Evolutionary conservation across 768 basidiomycete genomes (phyloP).

Genomic region (Fomitopsis serialis): DNA sequence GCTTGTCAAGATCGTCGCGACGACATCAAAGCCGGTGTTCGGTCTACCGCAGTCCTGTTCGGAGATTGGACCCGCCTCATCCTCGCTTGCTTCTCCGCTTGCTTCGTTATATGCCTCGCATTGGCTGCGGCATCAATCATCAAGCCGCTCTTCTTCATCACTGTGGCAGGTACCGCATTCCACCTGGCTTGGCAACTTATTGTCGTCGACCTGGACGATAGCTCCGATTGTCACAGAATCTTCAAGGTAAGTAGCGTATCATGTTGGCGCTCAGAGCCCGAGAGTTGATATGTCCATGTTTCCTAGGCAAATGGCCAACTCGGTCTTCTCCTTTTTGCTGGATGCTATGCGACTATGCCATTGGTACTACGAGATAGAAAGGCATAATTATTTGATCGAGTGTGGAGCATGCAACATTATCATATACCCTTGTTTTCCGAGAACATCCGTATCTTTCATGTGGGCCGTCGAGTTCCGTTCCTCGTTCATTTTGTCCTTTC

Average conservation of each 20-base stretch:
- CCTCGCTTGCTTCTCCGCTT: conserved; percentile 44
- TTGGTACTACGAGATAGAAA: no score
- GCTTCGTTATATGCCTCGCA: conserved; percentile 48
- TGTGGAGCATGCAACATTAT: no score
- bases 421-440: no score
- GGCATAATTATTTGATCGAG: no score
- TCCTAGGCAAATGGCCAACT: conserved; percentile 16
- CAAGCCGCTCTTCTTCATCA: conserved; percentile 44
- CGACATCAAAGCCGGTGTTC: no score
- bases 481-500: no score
- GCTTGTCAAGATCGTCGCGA: conserved; percentile 75
- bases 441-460: no score
- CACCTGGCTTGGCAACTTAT: conserved; percentile 45
- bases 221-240: conserved; percentile 44
- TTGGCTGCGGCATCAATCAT: conserved; percentile 41
- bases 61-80: conserved; percentile 54
- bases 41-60: conserved; percentile 73
- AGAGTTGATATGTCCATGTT: no score
- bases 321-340: conserved; percentile 5
- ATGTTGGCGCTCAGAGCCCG: no score
- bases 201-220: conserved; percentile 37
- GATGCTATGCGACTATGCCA: conserved; percentile 5
- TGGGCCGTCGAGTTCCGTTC: no score
- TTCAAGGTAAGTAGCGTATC: conserved; percentile 16
- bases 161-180: conserved; percentile 38